Conservation (phyloP, 495 filamentous ascomycete species). For the Penicillium steckii region DNA sequence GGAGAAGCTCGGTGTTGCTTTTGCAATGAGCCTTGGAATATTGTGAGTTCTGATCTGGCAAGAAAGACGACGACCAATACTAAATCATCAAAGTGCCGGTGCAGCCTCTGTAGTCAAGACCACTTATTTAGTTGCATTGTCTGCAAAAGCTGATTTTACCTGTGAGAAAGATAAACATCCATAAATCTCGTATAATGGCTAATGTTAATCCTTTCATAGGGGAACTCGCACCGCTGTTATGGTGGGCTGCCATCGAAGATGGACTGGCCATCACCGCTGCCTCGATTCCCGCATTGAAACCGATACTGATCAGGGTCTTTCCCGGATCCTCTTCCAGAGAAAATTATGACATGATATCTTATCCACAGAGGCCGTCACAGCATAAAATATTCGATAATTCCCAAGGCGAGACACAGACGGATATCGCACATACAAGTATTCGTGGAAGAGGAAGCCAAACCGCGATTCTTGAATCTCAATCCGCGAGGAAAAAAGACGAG, state of each 20-base stretch:
- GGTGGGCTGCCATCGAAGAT: slow-evolving; percentile 23
- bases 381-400: slow-evolving; percentile 16
- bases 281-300: slow-evolving; percentile 17
- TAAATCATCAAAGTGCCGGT: slow-evolving; percentile 9
- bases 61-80: not conserved
- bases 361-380: not conserved
- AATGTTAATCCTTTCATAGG: not conserved
- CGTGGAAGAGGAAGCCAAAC: slow-evolving; percentile 12
- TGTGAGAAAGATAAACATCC: slow-evolving; percentile 2
- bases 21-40: slow-evolving; percentile 23
- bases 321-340: slow-evolving; percentile 7
- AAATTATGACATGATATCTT: slow-evolving; percentile 18
- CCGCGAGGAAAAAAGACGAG: slow-evolving; percentile 4
- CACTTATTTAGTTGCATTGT: slow-evolving; percentile 14
- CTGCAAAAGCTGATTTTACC: slow-evolving; percentile 19
- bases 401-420: slow-evolving; percentile 13
- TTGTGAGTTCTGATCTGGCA: slow-evolving; percentile 16
- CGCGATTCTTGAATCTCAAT: slow-evolving; percentile 3
- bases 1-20: slow-evolving; percentile 20
- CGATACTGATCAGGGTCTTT: slow-evolving; percentile 11
- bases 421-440: slow-evolving; percentile 11
- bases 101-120: slow-evolving; percentile 21
- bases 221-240: slow-evolving; percentile 19
- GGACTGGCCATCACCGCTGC: slow-evolving; percentile 22
- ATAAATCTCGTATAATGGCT: not conserved